Evolutionary conservation across 1,284 basidiomycete genomes (phyloP).

Genomic region (Ganoderma lingzhi): DNA sequence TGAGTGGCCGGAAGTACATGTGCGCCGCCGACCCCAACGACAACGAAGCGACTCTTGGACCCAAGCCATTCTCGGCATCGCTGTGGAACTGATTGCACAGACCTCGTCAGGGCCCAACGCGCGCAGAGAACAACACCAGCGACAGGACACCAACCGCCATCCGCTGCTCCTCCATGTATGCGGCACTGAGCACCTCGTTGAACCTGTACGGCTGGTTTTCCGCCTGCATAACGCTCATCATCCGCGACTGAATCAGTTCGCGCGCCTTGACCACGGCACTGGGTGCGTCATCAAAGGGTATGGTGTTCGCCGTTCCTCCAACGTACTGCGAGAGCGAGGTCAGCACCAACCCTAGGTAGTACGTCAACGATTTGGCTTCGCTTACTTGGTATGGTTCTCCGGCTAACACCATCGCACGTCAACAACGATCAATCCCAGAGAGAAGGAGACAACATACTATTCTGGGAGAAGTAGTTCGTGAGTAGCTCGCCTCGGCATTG

Average conservation of each 20-base stretch:
- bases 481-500: conserved; percentile 74
- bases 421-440: background rate
- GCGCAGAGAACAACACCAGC: background rate
- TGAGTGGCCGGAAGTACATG: conserved; percentile 74
- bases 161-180: conserved; percentile 82
- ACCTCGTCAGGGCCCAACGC: background rate
- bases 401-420: conserved; percentile 48
- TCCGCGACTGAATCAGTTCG: conserved; percentile 61
- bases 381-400: conserved; percentile 76
- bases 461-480: conserved; percentile 85
- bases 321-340: conserved; percentile 62
- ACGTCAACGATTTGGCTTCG: background rate
- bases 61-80: conserved; percentile 76
- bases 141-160: conserved; percentile 69
- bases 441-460: conserved; percentile 58
- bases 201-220: conserved; percentile 48
- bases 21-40: conserved; percentile 75
- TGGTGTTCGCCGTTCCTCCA: conserved; percentile 73
- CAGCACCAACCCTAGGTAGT: background rate
- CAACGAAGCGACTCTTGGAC: conserved; percentile 74
- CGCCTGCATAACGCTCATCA: conserved; percentile 46
- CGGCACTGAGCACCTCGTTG: conserved; percentile 82
- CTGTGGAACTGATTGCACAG: conserved; percentile 71
- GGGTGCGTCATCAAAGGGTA: conserved; percentile 66
- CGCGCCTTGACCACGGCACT: conserved; percentile 63